These are phyloP conservation scores for Pholiota microspora DNA, from an alignment of 768 basidiomycete species.

Conservation along the genomic window DNA sequence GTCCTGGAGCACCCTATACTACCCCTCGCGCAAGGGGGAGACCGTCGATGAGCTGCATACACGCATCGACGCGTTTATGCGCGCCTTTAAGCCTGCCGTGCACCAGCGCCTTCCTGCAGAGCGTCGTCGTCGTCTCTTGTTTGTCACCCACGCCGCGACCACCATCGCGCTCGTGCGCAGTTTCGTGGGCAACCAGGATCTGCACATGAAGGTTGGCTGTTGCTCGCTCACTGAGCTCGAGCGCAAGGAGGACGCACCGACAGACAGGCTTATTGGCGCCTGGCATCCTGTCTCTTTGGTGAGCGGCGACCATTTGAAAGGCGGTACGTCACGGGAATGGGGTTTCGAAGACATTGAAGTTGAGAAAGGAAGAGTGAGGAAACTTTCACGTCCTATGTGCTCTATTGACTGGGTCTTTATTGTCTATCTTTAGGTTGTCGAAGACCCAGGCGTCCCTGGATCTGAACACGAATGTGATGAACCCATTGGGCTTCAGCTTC, in stretches of 20 bases:
- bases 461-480: slow-evolving; percentile 59
- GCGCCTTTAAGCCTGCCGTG: slow-evolving; percentile 48
- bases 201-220: slow-evolving; percentile 68
- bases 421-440: slow-evolving; percentile 50
- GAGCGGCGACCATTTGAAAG: slow-evolving; percentile 56
- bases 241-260: slow-evolving; percentile 26
- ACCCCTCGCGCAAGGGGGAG: slow-evolving; percentile 75
- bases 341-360: slow-evolving; percentile 75
- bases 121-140: slow-evolving; percentile 50
- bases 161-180: slow-evolving; percentile 62
- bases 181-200: slow-evolving; percentile 49
- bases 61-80: slow-evolving; percentile 52
- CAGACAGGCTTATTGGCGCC: slow-evolving; percentile 29
- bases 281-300: slow-evolving; percentile 52
- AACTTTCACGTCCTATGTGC: background rate
- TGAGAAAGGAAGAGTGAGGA: slow-evolving; percentile 55
- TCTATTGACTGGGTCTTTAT: slow-evolving; percentile 1
- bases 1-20: slow-evolving; percentile 63
- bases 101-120: slow-evolving; percentile 38
- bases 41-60: slow-evolving; percentile 58
- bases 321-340: slow-evolving; percentile 69
- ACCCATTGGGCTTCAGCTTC: slow-evolving; percentile 25
- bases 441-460: slow-evolving; percentile 67
- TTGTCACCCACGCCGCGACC: slow-evolving; percentile 78
- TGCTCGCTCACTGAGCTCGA: slow-evolving; percentile 65